Percentiles rank a stretch among this genome's conserved stretches.
Conservation (phyloP, 2,329 filamentous ascomycete species). For the Cladosporium sp. region DNA sequence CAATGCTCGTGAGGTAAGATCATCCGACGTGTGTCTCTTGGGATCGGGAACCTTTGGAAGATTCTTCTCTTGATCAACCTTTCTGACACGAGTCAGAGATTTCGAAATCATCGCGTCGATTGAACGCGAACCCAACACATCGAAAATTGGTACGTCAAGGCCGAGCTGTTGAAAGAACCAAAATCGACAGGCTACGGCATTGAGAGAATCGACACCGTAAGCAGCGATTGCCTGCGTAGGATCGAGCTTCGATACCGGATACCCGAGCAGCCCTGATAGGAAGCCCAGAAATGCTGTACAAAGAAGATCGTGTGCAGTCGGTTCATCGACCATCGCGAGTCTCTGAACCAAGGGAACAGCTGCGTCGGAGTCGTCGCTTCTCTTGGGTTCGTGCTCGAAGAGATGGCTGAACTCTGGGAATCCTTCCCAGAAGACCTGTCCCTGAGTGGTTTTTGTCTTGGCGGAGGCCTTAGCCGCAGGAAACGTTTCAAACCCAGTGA, state of each 20-base stretch:
- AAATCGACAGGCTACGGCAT: slow-evolving; percentile 27
- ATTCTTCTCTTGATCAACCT: no score
- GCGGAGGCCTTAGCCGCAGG: no score
- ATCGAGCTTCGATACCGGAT: slow-evolving; percentile 9
- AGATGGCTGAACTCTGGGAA: neutral
- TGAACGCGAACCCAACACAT: neutral
- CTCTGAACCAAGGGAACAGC: no score
- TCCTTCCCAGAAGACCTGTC: no score
- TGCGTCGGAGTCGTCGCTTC: no score
- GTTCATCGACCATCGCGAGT: neutral
- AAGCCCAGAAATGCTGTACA: neutral
- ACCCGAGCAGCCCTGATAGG: neutral
- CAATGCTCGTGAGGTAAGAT: no score
- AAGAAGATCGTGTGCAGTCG: neutral
- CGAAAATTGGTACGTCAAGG: slow-evolving; percentile 3
- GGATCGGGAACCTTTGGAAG: no score
- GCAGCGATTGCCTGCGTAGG: neutral
- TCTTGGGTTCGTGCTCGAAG: neutral
- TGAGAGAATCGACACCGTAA: slow-evolving; percentile 30
- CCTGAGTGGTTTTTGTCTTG: no score
- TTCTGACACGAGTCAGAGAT: no score
- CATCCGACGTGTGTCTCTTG: no score
- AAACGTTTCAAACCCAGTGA: no score
- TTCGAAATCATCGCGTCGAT: no score
- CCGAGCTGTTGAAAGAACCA: neutral